Conservation (phyloP, 2,329 filamentous ascomycete genomes). For the Beauveria sp. region DNA sequence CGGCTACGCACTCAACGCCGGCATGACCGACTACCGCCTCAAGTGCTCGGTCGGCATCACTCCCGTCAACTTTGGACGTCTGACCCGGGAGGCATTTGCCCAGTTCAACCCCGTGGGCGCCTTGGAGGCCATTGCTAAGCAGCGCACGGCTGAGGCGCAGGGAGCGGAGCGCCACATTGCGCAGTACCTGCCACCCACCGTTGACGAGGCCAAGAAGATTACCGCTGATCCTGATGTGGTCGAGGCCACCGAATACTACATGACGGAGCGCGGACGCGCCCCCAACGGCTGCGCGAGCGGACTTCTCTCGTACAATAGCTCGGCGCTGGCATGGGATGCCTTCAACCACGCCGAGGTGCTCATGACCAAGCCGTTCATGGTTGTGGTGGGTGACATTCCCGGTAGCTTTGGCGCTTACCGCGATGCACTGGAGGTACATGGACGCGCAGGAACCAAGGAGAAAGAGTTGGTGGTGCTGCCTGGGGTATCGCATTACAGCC, state of each 20-base stretch:
- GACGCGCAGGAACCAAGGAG: constrained; percentile 8
- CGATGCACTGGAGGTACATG: constrained; percentile 4
- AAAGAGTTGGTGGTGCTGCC: constrained; percentile 11
- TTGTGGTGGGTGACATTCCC: constrained; percentile 8
- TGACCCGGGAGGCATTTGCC: constrained; percentile 15
- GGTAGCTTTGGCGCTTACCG: constrained; percentile 8
- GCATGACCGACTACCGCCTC: constrained; percentile 28
- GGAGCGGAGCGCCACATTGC: neutral
- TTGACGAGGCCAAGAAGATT: constrained; percentile 1
- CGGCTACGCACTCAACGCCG: constrained; percentile 26
- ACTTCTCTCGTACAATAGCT: constrained; percentile 5
- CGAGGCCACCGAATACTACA: constrained; percentile 11
- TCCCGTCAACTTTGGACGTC: constrained; percentile 22
- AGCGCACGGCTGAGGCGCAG: constrained; percentile 4
- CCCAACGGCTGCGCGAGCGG: constrained; percentile 1
- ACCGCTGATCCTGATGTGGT: neutral
- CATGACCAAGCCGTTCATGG: constrained; percentile 10
- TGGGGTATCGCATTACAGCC: constrained; percentile 8
- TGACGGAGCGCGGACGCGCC: constrained; percentile 1
- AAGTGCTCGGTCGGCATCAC: constrained; percentile 24
- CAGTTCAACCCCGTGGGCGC: constrained; percentile 3
- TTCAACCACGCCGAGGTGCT: constrained; percentile 9
- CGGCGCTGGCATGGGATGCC: constrained; percentile 10
- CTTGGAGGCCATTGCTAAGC: constrained; percentile 4
- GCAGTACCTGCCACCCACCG: constrained; percentile 5